phyloP scores from a whole-genome alignment of 2,329 filamentous ascomycete genomes.

The Cladorrhinum sp. region DNA sequence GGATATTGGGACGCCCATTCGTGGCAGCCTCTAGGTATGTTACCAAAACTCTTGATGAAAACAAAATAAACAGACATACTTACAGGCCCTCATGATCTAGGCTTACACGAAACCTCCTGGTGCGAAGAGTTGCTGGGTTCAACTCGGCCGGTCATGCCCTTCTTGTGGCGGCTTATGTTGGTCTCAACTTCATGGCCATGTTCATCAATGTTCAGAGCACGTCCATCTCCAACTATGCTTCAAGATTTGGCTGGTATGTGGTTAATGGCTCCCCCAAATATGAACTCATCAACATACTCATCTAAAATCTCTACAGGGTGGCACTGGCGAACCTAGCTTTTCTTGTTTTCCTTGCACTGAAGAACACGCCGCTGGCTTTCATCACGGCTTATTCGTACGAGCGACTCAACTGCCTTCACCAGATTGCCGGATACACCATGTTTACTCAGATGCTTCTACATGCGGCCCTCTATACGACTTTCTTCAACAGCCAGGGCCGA shows the following conservation, averaged over 20 bases:
- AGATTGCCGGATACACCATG: conserved; percentile 49
- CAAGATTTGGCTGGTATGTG: conserved; percentile 35
- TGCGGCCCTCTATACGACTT: conserved; percentile 40
- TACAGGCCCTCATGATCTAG: conserved; percentile 16
- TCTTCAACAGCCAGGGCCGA: conserved; percentile 36
- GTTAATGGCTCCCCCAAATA: not conserved
- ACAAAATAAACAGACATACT: not conserved
- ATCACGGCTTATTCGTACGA: conserved; percentile 57
- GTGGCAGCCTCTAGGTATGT: conserved; percentile 28
- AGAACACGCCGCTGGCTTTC: conserved; percentile 56
- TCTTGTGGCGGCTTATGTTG: conserved; percentile 32
- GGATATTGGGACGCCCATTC: conserved; percentile 27
- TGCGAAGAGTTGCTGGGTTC: conserved; percentile 33
- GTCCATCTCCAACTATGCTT: conserved; percentile 23
- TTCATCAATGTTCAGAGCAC: conserved; percentile 32
- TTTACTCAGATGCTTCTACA: conserved; percentile 48
- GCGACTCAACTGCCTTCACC: conserved; percentile 56
- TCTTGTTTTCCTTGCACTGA: conserved; percentile 53
- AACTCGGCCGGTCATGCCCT: conserved; percentile 35
- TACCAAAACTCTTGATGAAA: not conserved
- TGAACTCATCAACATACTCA: not conserved
- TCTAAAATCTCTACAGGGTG: conserved; percentile 25
- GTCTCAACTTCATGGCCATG: conserved; percentile 30
- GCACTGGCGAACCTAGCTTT: conserved; percentile 45
- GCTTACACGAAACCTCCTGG: conserved; percentile 30